These are phyloP conservation scores for Sedum album DNA, from an alignment of 164 flowering plant species.

Conservation along the genomic window DNA sequence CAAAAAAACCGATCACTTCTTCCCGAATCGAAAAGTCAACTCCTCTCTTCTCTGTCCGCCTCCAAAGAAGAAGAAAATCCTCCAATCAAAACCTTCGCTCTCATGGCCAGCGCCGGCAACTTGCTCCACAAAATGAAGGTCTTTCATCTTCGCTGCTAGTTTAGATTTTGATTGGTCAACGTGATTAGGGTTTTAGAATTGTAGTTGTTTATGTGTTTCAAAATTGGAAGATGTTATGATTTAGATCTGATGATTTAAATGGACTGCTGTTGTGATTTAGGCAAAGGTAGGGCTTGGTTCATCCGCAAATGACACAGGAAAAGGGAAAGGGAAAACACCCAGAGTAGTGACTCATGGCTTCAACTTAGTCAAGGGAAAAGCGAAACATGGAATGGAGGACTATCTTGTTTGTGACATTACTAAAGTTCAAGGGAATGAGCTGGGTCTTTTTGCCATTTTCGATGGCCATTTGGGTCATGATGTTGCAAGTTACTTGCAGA, in stretches of 20 bases:
- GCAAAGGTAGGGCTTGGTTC: slow-evolving; percentile 28
- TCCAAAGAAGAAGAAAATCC: background rate
- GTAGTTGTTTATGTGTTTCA: too few species aligned
- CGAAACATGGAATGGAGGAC: slow-evolving; percentile 44
- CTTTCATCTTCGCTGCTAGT: background rate
- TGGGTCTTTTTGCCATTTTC: slow-evolving; percentile 42
- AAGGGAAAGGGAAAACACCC: slow-evolving; percentile 31
- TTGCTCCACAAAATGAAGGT: slow-evolving; percentile 8
- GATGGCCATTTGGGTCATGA: slow-evolving; percentile 48
- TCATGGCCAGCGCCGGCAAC: slow-evolving; percentile 7
- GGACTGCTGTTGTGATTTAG: slow-evolving; percentile 12
- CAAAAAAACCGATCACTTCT: background rate
- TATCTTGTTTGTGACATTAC: slow-evolving; percentile 31
- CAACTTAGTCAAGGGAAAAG: slow-evolving; percentile 36
- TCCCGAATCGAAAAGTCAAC: background rate
- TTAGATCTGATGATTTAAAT: background rate
- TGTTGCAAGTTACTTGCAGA: slow-evolving; percentile 34
- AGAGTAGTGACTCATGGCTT: slow-evolving; percentile 29
- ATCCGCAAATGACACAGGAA: slow-evolving; percentile 26
- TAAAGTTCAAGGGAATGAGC: slow-evolving; percentile 18
- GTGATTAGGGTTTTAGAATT: too few species aligned
- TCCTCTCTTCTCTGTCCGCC: background rate
- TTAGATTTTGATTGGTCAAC: too few species aligned
- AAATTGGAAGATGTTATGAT: too few species aligned
- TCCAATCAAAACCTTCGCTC: background rate